Base-by-base conservation (phyloP, 2,329 filamentous ascomycete genomes). In the Colletotrichum higginsianum region DNA sequence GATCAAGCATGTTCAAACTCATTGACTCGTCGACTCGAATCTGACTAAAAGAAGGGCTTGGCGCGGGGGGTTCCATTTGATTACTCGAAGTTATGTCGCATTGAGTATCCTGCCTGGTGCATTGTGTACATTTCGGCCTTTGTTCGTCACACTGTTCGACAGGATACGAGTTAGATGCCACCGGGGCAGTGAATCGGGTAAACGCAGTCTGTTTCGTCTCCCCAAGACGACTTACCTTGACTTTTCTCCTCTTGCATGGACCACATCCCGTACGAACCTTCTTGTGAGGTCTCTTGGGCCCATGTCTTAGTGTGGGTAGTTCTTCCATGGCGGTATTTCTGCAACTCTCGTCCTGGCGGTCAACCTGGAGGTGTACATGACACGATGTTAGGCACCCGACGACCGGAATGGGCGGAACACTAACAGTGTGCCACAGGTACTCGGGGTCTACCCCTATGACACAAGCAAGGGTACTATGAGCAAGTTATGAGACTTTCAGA, bases 1-100 rank as follows among this genome's bases (percentile, higher is more conserved):
- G 80, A 63, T 88, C 85, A 8, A 82, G 74, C 2, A 85, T 73
- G 40, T 83, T 82, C 21, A 84, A 75, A 11, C 69, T 55, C 26
- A 73, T 2, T 1, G 49, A 26, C 16, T 18, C n/a, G 40, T 13
- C 47, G 21, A 16, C 13, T 26, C 13, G 18, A 6, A 6, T 18
- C 2, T 23, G 50, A 11, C 21, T 35, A 9, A 9, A 1, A 1
- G 23, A 44, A 11, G 3, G 50, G 12, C 12, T 11, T 46, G 8
- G 1, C 8, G 7, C 21, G 21, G 35, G n/a, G 26, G 9, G 4
- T 52, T 40, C 21, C n/a, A 0, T 11, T 1, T 1, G 57, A 18
- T 57, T 55, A 50, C 30, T 53, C 15, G 40, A 42, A 0, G 77
- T 64, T 56, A 79, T 82, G 55, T 82, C 80, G 70, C 82, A 84